Evolutionary conservation across 2,329 filamentous ascomycete genomes (phyloP).

Genomic region (Alternaria sp.): DNA sequence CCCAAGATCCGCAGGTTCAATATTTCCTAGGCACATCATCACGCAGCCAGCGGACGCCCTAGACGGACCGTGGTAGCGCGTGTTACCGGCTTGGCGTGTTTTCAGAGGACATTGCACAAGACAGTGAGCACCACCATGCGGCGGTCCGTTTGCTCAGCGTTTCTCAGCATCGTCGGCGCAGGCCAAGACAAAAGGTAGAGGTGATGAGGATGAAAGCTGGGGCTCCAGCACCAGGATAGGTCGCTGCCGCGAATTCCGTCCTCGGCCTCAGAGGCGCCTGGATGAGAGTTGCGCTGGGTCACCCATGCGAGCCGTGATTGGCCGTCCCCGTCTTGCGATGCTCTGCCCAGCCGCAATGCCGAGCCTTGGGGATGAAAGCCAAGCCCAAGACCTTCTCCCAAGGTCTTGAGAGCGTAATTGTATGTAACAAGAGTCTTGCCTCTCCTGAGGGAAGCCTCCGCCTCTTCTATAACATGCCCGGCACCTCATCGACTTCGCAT

Average conservation of each 20-base stretch:
- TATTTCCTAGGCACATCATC: conserved; percentile 15
- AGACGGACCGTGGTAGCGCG: conserved; percentile 26
- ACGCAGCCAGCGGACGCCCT: conserved; percentile 27
- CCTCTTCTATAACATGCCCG: conserved; percentile 48
- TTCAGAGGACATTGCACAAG: conserved; percentile 2
- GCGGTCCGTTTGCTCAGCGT: conserved; percentile 12
- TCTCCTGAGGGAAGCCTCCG: conserved; percentile 45
- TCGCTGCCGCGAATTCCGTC: conserved; percentile 39
- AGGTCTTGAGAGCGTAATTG: conserved; percentile 43
- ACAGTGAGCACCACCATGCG: neutral
- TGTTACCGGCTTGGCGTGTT: conserved; percentile 14
- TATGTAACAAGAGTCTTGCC: conserved; percentile 47
- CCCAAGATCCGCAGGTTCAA: conserved; percentile 11
- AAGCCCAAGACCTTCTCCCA: conserved; percentile 45
- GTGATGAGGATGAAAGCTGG: conserved; percentile 6
- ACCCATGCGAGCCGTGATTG: conserved; percentile 30
- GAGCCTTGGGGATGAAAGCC: conserved; percentile 41
- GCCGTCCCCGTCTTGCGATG: conserved; percentile 22
- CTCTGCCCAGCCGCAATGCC: conserved; percentile 34
- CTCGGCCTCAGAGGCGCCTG: conserved; percentile 31
- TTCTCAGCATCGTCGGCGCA: conserved; percentile 19
- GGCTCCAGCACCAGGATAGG: conserved; percentile 9
- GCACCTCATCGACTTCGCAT: conserved; percentile 31
- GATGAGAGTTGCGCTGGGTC: conserved; percentile 13
- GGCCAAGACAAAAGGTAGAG: conserved; percentile 16